Evolutionary conservation across 1,284 basidiomycete species (phyloP), one percentile per base, ranked within the genome.

Genomic region (Sporisorium exsertum): DNA sequence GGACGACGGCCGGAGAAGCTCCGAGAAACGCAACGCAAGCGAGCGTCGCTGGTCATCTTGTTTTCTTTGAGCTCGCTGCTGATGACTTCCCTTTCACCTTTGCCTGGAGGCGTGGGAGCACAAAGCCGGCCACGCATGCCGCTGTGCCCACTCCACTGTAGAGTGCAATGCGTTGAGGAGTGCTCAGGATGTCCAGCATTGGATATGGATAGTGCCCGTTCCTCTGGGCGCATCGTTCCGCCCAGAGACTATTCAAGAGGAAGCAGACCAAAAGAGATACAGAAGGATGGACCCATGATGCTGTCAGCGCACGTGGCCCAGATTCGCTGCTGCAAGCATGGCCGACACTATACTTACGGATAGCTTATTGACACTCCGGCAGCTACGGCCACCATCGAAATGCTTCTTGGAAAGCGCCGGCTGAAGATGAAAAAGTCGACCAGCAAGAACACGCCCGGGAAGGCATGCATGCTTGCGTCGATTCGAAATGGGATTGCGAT

Each of bases 181-280:
- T 13, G 22, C 32, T 65, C 26, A 79, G 61, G 16, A 73, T 32
- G 45, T 70, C 72, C 49, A 81, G 56, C n/a, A 81, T 55, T 2
- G 79, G 79, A 51, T 81, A 81, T 1, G 78, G 68, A 46, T 49
- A 76, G 54, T 74, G 64, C 13, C 70, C 70, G 55, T 81, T 81
- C 46, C 73, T 61, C 26, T 40, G 27, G 26, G 75, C 78, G 52
- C 79, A 81, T 24, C 64, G 49, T n/a, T 69, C 76, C 13, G 53
- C 72, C 79, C 78, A 81, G 0, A 73, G 27, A 10, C 79, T 77
- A 51, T 20, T 18, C 5, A 16, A 27, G 37, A 13, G 18, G 26
- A 35, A 22, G 7, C 24, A 27, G n/a, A 32, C 24, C n/a, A 43
- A 12, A 29, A 16, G 33, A 37, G n/a, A 26, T 5, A 29, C 20